A percentile compares a stretch with the other conserved stretches of the same genome.
phyloP scores from a whole-genome alignment of 345 rosid genomes.

The Clausena lansium region DNA sequence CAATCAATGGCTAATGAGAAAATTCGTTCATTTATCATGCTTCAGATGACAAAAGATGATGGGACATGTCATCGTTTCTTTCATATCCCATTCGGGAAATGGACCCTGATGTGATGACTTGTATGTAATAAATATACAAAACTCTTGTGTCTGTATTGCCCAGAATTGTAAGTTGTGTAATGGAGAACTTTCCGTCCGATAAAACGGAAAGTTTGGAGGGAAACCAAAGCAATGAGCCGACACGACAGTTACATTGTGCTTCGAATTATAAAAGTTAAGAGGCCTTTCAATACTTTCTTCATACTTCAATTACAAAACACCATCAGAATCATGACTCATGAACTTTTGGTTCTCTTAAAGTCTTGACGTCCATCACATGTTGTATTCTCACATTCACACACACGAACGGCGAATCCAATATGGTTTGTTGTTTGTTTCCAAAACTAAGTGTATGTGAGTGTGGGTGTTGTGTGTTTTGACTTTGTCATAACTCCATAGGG shows the following conservation, averaged over 20 bases:
- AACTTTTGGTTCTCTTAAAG: not conserved
- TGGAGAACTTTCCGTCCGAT: not conserved
- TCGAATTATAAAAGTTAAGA: not conserved
- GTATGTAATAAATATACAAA: not conserved
- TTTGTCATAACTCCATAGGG: no score
- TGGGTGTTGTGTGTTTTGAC: no score
- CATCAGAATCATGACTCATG: no score
- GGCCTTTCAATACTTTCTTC: no score
- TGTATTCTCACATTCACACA: no score
- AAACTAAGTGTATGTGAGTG: no score
- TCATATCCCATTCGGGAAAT: not conserved
- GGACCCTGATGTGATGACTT: not conserved
- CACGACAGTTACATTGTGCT: not conserved
- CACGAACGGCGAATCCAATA: no score
- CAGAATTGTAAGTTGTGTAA: no score
- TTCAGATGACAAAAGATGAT: not conserved
- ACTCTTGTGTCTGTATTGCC: not conserved
- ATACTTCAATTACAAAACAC: no score
- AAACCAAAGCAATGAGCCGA: not conserved
- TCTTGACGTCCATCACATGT: no score
- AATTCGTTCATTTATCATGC: not conserved
- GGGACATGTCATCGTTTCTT: not conserved
- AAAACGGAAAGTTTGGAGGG: slow-evolving; percentile 12
- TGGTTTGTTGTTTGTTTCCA: no score
- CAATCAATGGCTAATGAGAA: not conserved